These are phyloP conservation scores for Vitis hybrid DNA, from an alignment of 177 flowering plant species.

Conservation along the genomic window DNA sequence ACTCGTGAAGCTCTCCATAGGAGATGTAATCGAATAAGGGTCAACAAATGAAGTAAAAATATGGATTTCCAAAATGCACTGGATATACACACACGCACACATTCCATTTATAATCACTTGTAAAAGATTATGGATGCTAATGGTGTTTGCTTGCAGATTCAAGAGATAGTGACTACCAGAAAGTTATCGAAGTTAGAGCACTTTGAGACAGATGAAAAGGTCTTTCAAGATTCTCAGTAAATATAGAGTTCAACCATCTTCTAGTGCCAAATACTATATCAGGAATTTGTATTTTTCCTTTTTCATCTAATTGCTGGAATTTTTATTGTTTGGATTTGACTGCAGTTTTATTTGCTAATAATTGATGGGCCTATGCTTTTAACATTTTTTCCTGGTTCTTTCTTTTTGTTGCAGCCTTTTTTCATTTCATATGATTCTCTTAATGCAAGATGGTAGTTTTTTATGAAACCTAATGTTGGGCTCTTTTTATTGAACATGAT, in stretches of 20 bases:
- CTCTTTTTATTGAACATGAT: too few species aligned
- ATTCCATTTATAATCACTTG: conserved; percentile 1
- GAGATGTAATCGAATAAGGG: too few species aligned
- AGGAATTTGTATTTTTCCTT: neutral
- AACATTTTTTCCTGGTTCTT: neutral
- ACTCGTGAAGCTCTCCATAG: neutral
- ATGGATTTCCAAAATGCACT: neutral
- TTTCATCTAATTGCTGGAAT: neutral
- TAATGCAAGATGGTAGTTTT: neutral
- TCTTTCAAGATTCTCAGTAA: conserved; percentile 15
- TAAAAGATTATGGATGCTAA: conserved; percentile 2
- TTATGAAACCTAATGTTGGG: neutral
- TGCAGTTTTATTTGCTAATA: neutral
- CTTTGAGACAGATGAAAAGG: conserved; percentile 95
- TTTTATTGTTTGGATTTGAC: neutral
- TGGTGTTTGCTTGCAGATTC: conserved; percentile 61
- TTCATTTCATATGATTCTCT: neutral
- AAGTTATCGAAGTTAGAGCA: conserved; percentile 93
- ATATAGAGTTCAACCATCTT: neutral
- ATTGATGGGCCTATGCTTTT: neutral
- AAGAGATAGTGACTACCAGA: conserved; percentile 89
- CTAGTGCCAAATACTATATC: neutral
- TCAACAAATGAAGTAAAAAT: too few species aligned
- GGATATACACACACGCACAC: neutral
- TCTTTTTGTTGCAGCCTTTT: neutral